These are phyloP conservation scores for Scenedesmus sp. DNA, from an alignment of 163 green algal genomes.

Conservation along the genomic window DNA sequence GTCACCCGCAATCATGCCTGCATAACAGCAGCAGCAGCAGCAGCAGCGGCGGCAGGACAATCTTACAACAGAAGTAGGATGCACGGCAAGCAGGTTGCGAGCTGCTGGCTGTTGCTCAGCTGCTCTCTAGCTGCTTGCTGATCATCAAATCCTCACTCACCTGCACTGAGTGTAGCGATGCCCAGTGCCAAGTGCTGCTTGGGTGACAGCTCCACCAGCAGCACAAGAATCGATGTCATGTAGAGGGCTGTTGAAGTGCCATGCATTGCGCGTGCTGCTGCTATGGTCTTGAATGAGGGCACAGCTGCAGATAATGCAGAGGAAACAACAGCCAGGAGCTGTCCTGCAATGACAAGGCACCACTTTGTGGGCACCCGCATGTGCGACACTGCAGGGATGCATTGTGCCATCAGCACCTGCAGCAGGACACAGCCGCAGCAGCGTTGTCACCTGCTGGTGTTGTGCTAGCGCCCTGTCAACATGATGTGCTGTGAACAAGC, in stretches of 20 bases:
- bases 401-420: neutral
- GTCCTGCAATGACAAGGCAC: conserved; percentile 14
- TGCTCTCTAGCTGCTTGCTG: no score
- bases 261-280: neutral
- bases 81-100: no score
- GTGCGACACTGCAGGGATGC: neutral
- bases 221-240: neutral
- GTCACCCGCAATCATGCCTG: neutral
- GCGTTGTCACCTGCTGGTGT: neutral
- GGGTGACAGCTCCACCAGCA: neutral
- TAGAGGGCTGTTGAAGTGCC: neutral
- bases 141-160: neutral
- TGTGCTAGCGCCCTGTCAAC: no score
- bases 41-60: neutral
- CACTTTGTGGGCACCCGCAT: neutral
- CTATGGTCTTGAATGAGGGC: neutral
- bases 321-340: neutral
- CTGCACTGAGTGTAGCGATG: neutral
- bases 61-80: no score
- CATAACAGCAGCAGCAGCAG: neutral
- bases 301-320: neutral
- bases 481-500: no score
- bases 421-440: neutral
- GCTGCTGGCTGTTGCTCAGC: no score
- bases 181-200: neutral